A percentile compares a stretch with the other conserved stretches of the same genome.
phyloP scores from a whole-genome alignment of 768 basidiomycete species.

The Lyophyllum atratum region DNA sequence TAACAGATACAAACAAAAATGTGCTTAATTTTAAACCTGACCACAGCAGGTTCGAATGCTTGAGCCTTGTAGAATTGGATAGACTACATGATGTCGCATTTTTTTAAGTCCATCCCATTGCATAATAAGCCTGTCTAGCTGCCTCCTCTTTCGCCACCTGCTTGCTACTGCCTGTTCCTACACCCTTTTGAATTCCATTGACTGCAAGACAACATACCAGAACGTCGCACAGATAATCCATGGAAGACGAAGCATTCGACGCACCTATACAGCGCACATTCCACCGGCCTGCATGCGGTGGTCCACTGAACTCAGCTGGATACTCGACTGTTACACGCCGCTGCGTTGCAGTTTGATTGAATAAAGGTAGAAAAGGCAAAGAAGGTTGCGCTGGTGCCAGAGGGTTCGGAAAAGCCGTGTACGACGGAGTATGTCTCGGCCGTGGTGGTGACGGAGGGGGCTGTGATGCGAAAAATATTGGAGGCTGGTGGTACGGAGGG shows the following conservation, averaged over 20 bases:
- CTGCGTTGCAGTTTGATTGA: slow-evolving; percentile 74
- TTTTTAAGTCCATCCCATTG: slow-evolving; percentile 69
- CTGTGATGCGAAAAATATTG: slow-evolving; percentile 37
- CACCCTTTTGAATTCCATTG: slow-evolving; percentile 68
- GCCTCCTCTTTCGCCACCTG: slow-evolving; percentile 81
- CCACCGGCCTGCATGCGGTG: slow-evolving; percentile 71
- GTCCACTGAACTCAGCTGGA: slow-evolving; percentile 59
- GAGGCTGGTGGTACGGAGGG: slow-evolving; percentile 22
- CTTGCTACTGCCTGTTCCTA: slow-evolving; percentile 67
- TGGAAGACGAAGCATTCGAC: slow-evolving; percentile 22
- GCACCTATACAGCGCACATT: slow-evolving; percentile 67
- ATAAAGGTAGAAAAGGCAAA: slow-evolving; percentile 67
- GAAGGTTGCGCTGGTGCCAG: slow-evolving; percentile 64
- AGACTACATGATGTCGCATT: background rate
- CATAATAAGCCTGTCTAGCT: slow-evolving; percentile 67
- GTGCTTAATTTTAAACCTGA: background rate
- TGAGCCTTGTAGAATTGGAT: too few relatives aligned
- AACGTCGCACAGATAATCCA: slow-evolving; percentile 1
- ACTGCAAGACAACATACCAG: slow-evolving; percentile 40
- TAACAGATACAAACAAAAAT: background rate
- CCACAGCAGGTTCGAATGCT: too few relatives aligned
- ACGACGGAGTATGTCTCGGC: slow-evolving; percentile 16
- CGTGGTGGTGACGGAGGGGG: slow-evolving; percentile 27
- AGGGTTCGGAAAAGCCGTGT: slow-evolving; percentile 46
- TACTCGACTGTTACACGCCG: slow-evolving; percentile 66